phyloP scores from a whole-genome alignment of 495 filamentous ascomycete genomes.

The Margaritispora aquatica region DNA sequence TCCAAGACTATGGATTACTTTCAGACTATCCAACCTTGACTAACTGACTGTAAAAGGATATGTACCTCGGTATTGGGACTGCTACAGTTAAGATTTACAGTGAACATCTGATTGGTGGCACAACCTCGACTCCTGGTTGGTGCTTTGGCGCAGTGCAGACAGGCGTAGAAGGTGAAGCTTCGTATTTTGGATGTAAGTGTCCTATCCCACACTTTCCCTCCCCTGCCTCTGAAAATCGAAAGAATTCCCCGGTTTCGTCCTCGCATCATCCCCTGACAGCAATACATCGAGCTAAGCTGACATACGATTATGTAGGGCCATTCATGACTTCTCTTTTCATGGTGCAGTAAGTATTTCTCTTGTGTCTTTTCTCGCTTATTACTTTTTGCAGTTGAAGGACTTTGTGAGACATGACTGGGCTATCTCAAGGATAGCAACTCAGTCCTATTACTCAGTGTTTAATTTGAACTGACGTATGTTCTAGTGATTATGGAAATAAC shows the following conservation, averaged over 20 bases:
- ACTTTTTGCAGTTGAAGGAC: no score
- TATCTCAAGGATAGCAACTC: no score
- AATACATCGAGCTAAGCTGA: background rate
- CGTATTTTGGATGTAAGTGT: constrained; percentile 33
- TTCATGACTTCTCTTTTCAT: constrained; percentile 73
- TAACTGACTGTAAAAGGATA: no score
- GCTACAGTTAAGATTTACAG: constrained; percentile 45
- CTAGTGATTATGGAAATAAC: no score
- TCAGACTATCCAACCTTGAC: no score
- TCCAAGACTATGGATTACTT: no score
- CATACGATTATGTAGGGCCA: constrained; percentile 52
- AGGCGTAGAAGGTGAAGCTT: constrained; percentile 53
- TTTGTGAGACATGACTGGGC: no score
- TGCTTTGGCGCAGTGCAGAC: constrained; percentile 63
- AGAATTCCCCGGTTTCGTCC: background rate
- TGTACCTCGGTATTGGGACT: constrained; percentile 52
- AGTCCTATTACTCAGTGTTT: no score
- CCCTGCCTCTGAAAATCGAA: background rate
- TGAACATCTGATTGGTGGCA: constrained; percentile 37
- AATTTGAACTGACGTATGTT: no score
- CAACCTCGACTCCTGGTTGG: constrained; percentile 33
- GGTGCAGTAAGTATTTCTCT: no score
- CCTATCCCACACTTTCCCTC: background rate
- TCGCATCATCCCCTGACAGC: background rate
- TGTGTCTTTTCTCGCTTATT: no score